Evolutionary conservation across 176 grass and related monocot species (phyloP).

Genomic region (Zea luxurians): DNA sequence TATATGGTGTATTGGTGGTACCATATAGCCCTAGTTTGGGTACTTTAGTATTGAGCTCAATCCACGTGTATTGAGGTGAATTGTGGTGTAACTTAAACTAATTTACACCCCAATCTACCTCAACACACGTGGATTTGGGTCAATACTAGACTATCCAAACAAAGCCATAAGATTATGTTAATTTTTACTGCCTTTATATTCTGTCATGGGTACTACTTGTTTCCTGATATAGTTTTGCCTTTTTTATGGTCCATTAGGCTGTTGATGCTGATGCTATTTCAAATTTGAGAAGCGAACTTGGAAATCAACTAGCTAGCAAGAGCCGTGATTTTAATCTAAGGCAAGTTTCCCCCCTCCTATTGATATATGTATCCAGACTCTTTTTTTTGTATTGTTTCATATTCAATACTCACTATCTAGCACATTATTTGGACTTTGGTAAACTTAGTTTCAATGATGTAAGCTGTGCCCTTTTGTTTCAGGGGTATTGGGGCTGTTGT

Average conservation of each 20-base stretch:
- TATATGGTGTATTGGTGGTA: too few relatives aligned
- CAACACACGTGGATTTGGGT: too few relatives aligned
- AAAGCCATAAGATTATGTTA: too few relatives aligned
- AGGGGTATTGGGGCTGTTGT: constrained; percentile 89
- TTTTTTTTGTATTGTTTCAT: background rate
- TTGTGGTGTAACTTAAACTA: too few relatives aligned
- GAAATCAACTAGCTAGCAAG: constrained; percentile 74
- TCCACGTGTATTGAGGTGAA: too few relatives aligned
- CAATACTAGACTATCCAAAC: too few relatives aligned
- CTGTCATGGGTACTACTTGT: background rate
- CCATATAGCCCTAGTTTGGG: too few relatives aligned
- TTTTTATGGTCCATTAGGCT: constrained; percentile 49
- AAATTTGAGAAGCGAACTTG: constrained; percentile 80
- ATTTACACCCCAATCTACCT: too few relatives aligned
- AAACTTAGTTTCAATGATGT: background rate
- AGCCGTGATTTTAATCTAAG: constrained; percentile 65
- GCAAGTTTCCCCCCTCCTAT: constrained; percentile 31
- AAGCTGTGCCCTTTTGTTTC: constrained; percentile 28
- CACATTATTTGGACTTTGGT: background rate
- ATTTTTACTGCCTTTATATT: background rate
- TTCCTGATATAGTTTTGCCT: constrained; percentile 21
- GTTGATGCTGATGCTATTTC: constrained; percentile 72
- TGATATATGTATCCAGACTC: background rate
- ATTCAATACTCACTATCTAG: background rate
- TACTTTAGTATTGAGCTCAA: too few relatives aligned